These are phyloP conservation scores for Fraxinus floribunda DNA, from an alignment of 305 asterid genomes.

Conservation along the genomic window DNA sequence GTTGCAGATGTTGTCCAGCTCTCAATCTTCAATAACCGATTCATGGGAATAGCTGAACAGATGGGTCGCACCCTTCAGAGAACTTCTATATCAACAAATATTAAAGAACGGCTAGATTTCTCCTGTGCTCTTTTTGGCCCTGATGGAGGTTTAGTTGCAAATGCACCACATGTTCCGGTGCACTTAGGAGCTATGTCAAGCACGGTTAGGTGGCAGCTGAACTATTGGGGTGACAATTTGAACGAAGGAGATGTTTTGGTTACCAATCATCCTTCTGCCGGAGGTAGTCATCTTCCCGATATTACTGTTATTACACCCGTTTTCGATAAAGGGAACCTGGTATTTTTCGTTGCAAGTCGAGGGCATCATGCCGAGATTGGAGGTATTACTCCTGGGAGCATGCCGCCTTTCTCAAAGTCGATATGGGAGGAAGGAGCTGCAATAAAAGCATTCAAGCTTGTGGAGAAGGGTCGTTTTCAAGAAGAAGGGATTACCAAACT, in stretches of 20 bases:
- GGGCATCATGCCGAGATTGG: conserved; percentile 99
- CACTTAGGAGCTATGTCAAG: conserved; percentile 99
- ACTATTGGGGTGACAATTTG: conserved; percentile 71
- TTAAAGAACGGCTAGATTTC: conserved; percentile 90
- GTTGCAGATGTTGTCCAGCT: conserved; percentile 97
- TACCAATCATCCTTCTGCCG: conserved; percentile 91
- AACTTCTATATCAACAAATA: conserved; percentile 92
- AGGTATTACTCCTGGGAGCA: conserved; percentile 97
- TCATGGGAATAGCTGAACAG: conserved; percentile 99
- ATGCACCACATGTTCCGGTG: conserved; percentile 98
- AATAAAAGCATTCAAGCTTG: conserved; percentile 91
- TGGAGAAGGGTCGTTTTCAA: conserved; percentile 74
- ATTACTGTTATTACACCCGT: conserved; percentile 91
- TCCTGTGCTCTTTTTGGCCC: conserved; percentile 98
- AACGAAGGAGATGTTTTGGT: conserved; percentile 90
- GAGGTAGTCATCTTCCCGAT: conserved; percentile 97
- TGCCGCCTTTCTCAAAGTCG: conserved; percentile 95
- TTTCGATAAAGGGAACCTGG: conserved; percentile 63
- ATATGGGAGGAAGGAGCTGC: conserved; percentile 99
- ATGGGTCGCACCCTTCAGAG: conserved; percentile 98
- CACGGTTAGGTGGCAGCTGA: conserved; percentile 89
- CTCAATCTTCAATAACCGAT: conserved; percentile 88
- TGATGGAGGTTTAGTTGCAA: conserved; percentile 92
- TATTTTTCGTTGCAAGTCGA: conserved; percentile 93
- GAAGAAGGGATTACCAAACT: conserved; percentile 80